Evolutionary conservation across 1,139 yeast genomes (phyloP).

Genomic region (Debaryomycetaceae sp.): DNA sequence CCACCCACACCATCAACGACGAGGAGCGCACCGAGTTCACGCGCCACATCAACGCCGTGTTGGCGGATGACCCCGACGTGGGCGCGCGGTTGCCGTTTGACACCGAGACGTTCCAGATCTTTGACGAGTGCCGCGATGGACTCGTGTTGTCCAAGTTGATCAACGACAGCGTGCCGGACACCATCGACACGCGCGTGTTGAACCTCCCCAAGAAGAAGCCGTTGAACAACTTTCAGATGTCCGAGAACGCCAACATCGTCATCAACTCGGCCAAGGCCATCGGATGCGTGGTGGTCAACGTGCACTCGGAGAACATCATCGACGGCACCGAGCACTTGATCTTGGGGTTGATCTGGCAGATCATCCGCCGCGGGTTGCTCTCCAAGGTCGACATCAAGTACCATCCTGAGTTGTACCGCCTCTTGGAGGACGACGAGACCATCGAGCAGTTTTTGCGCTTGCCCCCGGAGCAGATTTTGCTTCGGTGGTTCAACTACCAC

Average conservation of each 20-base stretch:
- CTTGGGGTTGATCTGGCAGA: slow-evolving; percentile 96
- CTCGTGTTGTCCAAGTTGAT: slow-evolving; percentile 87
- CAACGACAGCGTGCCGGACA: slow-evolving; percentile 96
- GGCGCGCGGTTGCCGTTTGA: slow-evolving; percentile 89
- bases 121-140: slow-evolving; percentile 97
- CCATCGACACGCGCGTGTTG: slow-evolving; percentile 95
- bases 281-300: slow-evolving; percentile 97
- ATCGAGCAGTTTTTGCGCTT: slow-evolving; percentile 91
- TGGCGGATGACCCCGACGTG: slow-evolving; percentile 84
- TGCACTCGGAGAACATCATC: slow-evolving; percentile 93
- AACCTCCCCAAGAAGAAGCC: slow-evolving; percentile 78
- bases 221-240: slow-evolving; percentile 92
- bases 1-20: slow-evolving; percentile 95
- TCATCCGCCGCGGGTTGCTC: slow-evolving; percentile 90
- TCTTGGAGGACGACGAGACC: slow-evolving; percentile 94
- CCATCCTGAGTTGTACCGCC: slow-evolving; percentile 94
- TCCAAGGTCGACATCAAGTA: slow-evolving; percentile 92
- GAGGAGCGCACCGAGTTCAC: slow-evolving; percentile 97
- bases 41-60: slow-evolving; percentile 87
- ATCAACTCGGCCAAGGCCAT: slow-evolving; percentile 98
- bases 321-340: slow-evolving; percentile 97
- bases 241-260: slow-evolving; percentile 95
- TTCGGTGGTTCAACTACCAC: slow-evolving; percentile 97
- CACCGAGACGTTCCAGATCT: slow-evolving; percentile 89
- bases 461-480: slow-evolving; percentile 95